Percentiles rank a stretch among this genome's conserved stretches.
These are phyloP conservation scores for Ceratocystis smalleyi DNA, from an alignment of 2,329 filamentous ascomycete species.

Conservation along the genomic window DNA sequence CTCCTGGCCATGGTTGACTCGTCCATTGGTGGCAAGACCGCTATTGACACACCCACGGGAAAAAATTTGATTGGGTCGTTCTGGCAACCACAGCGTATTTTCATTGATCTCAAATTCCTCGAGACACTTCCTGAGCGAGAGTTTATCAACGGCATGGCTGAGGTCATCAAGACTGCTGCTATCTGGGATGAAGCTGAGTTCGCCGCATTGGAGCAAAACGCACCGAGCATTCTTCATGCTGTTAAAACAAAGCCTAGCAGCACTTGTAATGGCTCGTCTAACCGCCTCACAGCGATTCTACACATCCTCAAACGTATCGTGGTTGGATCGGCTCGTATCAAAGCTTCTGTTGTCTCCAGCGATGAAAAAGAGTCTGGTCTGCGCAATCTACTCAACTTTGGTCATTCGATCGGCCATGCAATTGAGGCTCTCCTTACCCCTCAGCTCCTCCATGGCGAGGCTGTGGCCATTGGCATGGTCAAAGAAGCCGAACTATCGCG, in stretches of 20 bases:
- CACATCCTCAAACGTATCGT: conserved; percentile 64
- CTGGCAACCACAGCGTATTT: conserved; percentile 89
- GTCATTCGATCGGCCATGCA: conserved; percentile 93
- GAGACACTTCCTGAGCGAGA: conserved; percentile 81
- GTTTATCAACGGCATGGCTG: conserved; percentile 97
- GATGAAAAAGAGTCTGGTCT: conserved; percentile 91
- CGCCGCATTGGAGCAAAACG: conserved; percentile 65
- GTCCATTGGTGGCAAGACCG: conserved; percentile 94
- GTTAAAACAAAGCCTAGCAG: conserved; percentile 27
- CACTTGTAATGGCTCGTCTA: conserved; percentile 21
- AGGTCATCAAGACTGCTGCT: conserved; percentile 93
- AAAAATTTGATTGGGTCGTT: conserved; percentile 95
- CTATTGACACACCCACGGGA: conserved; percentile 87
- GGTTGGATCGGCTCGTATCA: conserved; percentile 77
- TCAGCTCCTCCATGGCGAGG: conserved; percentile 88
- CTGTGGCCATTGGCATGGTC: conserved; percentile 94
- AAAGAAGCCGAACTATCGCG: conserved; percentile 91
- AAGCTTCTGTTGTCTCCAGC: conserved; percentile 83
- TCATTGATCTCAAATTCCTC: conserved; percentile 83
- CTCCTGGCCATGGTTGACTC: conserved; percentile 96
- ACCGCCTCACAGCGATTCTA: conserved; percentile 54
- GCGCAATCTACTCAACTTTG: conserved; percentile 90
- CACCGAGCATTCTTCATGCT: conserved; percentile 48
- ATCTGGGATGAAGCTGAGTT: conserved; percentile 91
- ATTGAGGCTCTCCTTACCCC: conserved; percentile 91